Evolutionary conservation across 305 asterid genomes (phyloP).

Genomic region (Solanum aculeatissimum): DNA sequence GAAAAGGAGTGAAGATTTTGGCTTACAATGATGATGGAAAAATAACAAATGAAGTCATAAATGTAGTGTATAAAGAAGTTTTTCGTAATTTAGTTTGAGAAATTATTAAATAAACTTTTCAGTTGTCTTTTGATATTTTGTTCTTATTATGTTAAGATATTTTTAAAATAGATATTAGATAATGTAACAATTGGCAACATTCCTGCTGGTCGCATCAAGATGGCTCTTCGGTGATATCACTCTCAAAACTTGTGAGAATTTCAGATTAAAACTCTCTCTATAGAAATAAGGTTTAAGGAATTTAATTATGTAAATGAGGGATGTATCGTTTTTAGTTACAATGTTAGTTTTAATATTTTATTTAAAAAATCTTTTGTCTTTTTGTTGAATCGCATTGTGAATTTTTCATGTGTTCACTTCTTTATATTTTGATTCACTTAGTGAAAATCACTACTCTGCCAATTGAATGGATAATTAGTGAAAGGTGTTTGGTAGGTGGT

Average conservation of each 20-base stretch:
- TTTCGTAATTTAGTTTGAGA: no score
- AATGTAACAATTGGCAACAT: slow-evolving; percentile 71
- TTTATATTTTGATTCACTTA: background rate
- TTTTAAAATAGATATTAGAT: no score
- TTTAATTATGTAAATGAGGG: background rate
- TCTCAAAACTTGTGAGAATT: slow-evolving; percentile 94
- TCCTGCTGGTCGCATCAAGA: slow-evolving; percentile 95
- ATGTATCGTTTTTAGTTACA: no score
- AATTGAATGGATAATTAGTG: background rate
- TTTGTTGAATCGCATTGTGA: background rate
- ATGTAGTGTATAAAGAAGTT: no score
- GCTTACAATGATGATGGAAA: no score
- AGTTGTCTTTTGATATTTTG: no score
- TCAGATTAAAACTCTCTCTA: slow-evolving; percentile 20
- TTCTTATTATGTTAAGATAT: no score
- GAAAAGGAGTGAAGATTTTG: no score
- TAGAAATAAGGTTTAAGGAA: background rate
- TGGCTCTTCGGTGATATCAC: slow-evolving; percentile 90
- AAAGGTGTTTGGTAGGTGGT: background rate
- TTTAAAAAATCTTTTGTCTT: no score
- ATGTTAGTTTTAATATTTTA: no score
- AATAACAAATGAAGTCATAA: no score
- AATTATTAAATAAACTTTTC: no score
- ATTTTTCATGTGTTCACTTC: background rate
- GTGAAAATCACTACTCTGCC: background rate